Evolutionary conservation across 2,329 filamentous ascomycete species (phyloP).

Genomic region (Botrytis squamosa): DNA sequence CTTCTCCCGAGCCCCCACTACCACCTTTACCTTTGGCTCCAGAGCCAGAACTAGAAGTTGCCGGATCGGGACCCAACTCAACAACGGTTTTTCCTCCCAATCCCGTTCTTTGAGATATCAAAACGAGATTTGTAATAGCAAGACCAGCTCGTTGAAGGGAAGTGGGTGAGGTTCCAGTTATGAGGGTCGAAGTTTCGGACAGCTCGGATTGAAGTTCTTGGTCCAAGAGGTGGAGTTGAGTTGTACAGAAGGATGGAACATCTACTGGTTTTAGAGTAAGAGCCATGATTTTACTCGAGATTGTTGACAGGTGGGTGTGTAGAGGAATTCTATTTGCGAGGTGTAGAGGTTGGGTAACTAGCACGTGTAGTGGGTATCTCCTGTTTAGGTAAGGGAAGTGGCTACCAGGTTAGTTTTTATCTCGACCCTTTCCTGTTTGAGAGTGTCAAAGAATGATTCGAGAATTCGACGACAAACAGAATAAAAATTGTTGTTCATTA

Average conservation of each 20-base stretch:
- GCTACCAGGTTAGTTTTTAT: neutral
- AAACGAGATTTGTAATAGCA: conserved; percentile 71
- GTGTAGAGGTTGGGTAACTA: neutral
- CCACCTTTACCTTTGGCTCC: conserved; percentile 15
- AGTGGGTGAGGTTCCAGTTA: conserved; percentile 65
- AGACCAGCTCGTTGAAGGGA: conserved; percentile 74
- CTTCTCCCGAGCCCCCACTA: conserved; percentile 43
- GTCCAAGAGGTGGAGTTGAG: conserved; percentile 69
- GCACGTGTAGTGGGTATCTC: neutral
- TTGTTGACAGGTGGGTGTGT: neutral
- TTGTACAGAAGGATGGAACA: conserved; percentile 66
- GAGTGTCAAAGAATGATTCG: neutral
- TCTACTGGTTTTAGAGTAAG: conserved; percentile 49
- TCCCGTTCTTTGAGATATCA: conserved; percentile 78
- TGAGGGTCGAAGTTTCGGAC: conserved; percentile 64
- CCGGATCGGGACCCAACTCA: conserved; percentile 73
- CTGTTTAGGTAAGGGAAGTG: neutral
- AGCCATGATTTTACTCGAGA: conserved; percentile 18
- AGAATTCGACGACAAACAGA: neutral
- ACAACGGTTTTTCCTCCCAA: conserved; percentile 88
- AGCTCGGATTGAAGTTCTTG: conserved; percentile 72
- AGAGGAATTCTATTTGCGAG: neutral
- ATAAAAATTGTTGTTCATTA: neutral
- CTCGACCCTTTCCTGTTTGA: neutral
- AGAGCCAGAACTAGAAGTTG: conserved; percentile 44